Evolutionary conservation across 495 filamentous ascomycete species (phyloP).

Genomic region (Talaromyces thailandensis): DNA sequence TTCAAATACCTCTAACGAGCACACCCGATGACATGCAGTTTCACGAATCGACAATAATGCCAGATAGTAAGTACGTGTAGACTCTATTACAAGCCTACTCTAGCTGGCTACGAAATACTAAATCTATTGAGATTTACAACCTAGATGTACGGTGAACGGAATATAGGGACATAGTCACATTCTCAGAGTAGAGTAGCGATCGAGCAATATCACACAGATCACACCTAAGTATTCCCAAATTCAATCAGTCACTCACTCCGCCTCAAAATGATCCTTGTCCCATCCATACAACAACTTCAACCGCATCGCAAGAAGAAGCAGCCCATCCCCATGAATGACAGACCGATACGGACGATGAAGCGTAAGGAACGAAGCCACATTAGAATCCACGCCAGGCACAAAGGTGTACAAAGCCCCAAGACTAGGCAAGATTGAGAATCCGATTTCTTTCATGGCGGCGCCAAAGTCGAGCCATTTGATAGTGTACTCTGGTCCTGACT

Average conservation of each 20-base stretch:
- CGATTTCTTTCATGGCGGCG: constrained; percentile 23
- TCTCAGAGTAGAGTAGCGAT: neutral
- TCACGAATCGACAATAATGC: neutral
- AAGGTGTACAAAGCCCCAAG: constrained; percentile 8
- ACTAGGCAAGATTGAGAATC: constrained; percentile 3
- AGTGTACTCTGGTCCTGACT: constrained; percentile 11
- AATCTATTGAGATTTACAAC: neutral
- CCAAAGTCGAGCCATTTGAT: constrained; percentile 24
- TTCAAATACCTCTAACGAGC: neutral
- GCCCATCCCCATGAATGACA: constrained; percentile 8
- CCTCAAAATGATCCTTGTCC: constrained; percentile 7
- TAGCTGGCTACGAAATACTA: too few relatives aligned
- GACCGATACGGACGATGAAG: neutral
- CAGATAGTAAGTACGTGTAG: too few relatives aligned
- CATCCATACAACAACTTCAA: constrained; percentile 11
- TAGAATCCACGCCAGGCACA: neutral
- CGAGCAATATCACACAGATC: neutral
- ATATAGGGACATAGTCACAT: neutral
- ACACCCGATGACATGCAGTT: neutral
- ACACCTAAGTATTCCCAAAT: neutral
- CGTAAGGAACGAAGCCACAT: neutral
- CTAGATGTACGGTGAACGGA: neutral
- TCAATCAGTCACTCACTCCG: neutral
- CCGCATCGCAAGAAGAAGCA: constrained; percentile 8
- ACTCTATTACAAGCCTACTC: too few relatives aligned